Evolutionary conservation across 1,139 yeast genomes (phyloP).

Genomic region (Maudiozyma humilis): DNA sequence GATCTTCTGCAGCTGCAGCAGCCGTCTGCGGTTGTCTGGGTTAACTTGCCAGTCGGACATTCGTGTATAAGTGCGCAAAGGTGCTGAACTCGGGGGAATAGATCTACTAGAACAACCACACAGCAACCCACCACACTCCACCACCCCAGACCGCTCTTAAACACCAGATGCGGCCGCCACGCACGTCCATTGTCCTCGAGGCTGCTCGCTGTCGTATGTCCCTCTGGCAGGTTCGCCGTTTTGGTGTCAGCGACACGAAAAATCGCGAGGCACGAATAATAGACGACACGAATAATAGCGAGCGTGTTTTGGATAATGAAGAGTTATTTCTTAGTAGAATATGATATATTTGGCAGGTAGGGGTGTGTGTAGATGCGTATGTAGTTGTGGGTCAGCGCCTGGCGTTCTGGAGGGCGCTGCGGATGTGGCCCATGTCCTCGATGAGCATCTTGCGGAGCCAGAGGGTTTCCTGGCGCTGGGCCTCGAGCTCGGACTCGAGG

Average conservation of each 20-base stretch:
- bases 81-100: too few species aligned
- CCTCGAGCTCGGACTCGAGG: slow-evolving; percentile 26
- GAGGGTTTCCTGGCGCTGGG: slow-evolving; percentile 29
- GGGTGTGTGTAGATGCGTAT: too few species aligned
- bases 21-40: slow-evolving; percentile 80
- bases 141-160: too few species aligned
- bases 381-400: slow-evolving; percentile 12
- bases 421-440: slow-evolving; percentile 31
- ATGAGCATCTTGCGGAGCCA: slow-evolving; percentile 31
- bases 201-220: too few species aligned
- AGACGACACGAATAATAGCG: too few species aligned
- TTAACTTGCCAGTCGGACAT: slow-evolving; percentile 69
- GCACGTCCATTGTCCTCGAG: too few species aligned
- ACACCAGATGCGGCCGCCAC: too few species aligned
- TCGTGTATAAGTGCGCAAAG: neutral
- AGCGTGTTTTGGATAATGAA: too few species aligned
- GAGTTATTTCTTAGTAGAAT: too few species aligned
- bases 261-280: neutral
- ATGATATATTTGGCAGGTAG: neutral
- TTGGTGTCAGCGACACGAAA: neutral
- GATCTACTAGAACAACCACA: too few species aligned
- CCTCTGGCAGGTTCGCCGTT: neutral
- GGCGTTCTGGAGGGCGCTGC: slow-evolving; percentile 24
- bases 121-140: too few species aligned
- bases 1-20: slow-evolving; percentile 67